A percentile compares a stretch with the other conserved stretches of the same genome.
phyloP scores from a whole-genome alignment of 1,284 basidiomycete genomes.

The Marasmius sp. region DNA sequence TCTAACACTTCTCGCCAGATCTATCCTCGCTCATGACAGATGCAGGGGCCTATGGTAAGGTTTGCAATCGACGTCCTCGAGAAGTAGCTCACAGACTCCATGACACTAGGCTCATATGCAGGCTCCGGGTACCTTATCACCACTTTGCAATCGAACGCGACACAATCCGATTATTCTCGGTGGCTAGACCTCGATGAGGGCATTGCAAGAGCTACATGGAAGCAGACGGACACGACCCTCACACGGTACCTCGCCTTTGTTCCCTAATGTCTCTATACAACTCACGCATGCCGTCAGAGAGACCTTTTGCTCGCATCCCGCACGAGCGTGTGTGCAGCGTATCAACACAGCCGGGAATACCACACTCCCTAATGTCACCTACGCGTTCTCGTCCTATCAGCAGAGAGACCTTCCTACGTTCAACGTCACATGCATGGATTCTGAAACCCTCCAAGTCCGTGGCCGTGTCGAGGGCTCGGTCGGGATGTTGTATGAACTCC shows the following conservation, averaged over 20 bases:
- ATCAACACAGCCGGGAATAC: conserved; percentile 33
- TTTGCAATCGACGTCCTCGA: not conserved
- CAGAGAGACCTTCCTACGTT: conserved; percentile 53
- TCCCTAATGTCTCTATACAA: not conserved
- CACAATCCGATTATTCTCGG: conserved; percentile 51
- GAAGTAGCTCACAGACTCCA: conserved; percentile 4
- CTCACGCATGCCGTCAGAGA: conserved; percentile 39
- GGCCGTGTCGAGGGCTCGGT: conserved; percentile 46
- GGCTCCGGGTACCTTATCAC: conserved; percentile 64
- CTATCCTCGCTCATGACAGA: conserved; percentile 51
- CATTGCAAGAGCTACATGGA: conserved; percentile 58
- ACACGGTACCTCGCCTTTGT: conserved; percentile 38
- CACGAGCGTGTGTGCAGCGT: conserved; percentile 59
- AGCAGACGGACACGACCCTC: conserved; percentile 43
- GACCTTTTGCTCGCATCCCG: conserved; percentile 69
- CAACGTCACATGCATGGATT: conserved; percentile 60
- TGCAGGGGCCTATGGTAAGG: conserved; percentile 63
- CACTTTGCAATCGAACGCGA: conserved; percentile 41
- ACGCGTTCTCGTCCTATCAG: conserved; percentile 48
- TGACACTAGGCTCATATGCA: conserved; percentile 59
- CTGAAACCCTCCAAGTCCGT: conserved; percentile 53
- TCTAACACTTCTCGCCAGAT: conserved; percentile 39
- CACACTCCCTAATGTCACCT: conserved; percentile 42
- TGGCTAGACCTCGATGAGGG: conserved; percentile 72
- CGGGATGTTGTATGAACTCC: conserved; percentile 71